Conservation (phyloP, 345 rosid species). For the Eucalyptus sideroxylon region DNA sequence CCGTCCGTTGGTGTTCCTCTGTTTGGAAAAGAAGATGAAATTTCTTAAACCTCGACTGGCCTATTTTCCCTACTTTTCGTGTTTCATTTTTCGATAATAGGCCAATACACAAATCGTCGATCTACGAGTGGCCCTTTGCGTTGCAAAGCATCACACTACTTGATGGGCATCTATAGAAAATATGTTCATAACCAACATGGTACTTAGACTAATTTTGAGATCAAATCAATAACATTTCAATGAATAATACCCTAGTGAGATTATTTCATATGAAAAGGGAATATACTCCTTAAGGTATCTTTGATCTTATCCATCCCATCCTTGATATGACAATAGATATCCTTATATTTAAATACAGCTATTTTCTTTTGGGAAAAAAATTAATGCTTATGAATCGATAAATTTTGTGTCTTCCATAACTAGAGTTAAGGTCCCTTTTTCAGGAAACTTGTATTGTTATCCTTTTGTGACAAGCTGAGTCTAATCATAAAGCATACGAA, state of each 20-base stretch:
- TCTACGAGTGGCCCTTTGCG: background rate
- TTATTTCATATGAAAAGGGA: background rate
- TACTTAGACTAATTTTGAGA: background rate
- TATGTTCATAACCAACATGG: accelerated
- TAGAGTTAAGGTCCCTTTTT: background rate
- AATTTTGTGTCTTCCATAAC: background rate
- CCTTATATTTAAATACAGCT: background rate
- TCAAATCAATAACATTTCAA: background rate
- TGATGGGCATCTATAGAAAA: background rate
- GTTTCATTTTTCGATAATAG: background rate
- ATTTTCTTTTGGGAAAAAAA: background rate
- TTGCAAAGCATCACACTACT: background rate
- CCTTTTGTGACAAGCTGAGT: background rate
- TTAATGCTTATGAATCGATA: background rate
- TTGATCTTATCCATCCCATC: background rate
- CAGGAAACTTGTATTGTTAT: background rate
- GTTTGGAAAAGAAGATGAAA: background rate
- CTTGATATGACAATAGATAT: background rate
- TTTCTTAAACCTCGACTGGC: background rate
- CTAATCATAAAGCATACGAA: background rate
- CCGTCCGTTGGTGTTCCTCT: background rate
- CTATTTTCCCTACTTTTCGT: background rate
- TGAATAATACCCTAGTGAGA: background rate
- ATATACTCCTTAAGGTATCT: background rate
- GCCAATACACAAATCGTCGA: background rate